Conservation (phyloP, 1,139 yeast species). For the Zhuliangozyma blackwelliae region DNA sequence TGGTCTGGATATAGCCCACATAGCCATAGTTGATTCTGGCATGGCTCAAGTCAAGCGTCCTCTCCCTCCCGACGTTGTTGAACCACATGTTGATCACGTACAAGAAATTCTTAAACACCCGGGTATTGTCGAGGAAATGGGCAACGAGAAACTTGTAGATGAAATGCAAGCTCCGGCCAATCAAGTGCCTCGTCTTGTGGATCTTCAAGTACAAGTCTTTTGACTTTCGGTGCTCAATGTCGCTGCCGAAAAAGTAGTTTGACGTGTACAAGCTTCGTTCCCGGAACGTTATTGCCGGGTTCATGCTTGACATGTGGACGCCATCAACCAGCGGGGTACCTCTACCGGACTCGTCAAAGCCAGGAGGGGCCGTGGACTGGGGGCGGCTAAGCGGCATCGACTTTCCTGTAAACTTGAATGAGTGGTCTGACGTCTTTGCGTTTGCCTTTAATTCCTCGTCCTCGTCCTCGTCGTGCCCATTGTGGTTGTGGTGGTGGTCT, state of each 20-base stretch:
- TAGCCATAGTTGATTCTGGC: slow-evolving; percentile 35
- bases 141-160: slow-evolving; percentile 47
- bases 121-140: slow-evolving; percentile 64
- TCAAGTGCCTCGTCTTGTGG: slow-evolving; percentile 55
- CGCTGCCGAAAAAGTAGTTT: slow-evolving; percentile 54
- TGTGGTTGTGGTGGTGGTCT: slow-evolving; percentile 1
- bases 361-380: slow-evolving; percentile 11
- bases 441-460: not conserved
- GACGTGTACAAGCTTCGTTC: slow-evolving; percentile 58
- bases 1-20: slow-evolving; percentile 32
- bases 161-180: slow-evolving; percentile 68
- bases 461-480: not conserved
- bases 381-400: slow-evolving; percentile 8
- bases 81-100: slow-evolving; percentile 77
- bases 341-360: slow-evolving; percentile 26
- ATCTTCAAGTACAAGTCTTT: slow-evolving; percentile 55
- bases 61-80: slow-evolving; percentile 76
- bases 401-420: not conserved
- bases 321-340: slow-evolving; percentile 43
- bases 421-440: not conserved
- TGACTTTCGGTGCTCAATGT: slow-evolving; percentile 39
- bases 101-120: slow-evolving; percentile 59
- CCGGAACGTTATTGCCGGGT: slow-evolving; percentile 51
- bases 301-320: slow-evolving; percentile 40
- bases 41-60: slow-evolving; percentile 55